A percentile compares a stretch with the other conserved stretches of the same genome.
These are phyloP conservation scores for Hypericum androsaemum DNA, from an alignment of 345 rosid genomes.

Conservation along the genomic window DNA sequence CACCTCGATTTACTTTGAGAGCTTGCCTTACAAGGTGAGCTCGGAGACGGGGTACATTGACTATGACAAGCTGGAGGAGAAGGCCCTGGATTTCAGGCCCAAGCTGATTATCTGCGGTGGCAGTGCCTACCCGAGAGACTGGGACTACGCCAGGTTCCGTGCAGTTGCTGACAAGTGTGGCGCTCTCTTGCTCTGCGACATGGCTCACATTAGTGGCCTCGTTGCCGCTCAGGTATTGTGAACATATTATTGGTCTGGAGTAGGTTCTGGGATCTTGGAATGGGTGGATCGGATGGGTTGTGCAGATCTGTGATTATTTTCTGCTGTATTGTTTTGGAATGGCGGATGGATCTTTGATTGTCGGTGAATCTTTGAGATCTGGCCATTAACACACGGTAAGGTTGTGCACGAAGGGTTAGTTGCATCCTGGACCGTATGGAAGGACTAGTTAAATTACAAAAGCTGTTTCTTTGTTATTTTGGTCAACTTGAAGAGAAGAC, in stretches of 20 bases:
- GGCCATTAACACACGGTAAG: too few relatives aligned
- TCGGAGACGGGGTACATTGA: constrained; percentile 63
- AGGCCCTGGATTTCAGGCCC: constrained; percentile 71
- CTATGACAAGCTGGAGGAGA: constrained; percentile 73
- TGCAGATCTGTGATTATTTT: not conserved
- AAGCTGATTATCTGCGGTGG: constrained; percentile 87
- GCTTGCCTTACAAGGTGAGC: constrained; percentile 66
- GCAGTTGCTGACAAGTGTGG: constrained; percentile 71
- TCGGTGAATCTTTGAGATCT: too few relatives aligned
- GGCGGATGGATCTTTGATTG: not conserved
- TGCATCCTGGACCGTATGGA: too few relatives aligned
- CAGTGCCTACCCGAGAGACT: constrained; percentile 77
- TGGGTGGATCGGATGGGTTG: too few relatives aligned
- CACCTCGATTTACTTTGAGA: constrained; percentile 80
- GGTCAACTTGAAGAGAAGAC: too few relatives aligned
- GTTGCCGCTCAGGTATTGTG: constrained; percentile 72
- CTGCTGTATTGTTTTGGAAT: not conserved
- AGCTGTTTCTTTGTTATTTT: too few relatives aligned
- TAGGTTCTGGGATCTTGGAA: too few relatives aligned
- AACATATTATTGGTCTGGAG: too few relatives aligned
- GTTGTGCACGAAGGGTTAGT: too few relatives aligned
- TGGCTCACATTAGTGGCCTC: constrained; percentile 84
- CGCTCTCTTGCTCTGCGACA: constrained; percentile 59
- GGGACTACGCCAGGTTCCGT: constrained; percentile 72
- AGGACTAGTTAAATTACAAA: too few relatives aligned